A percentile compares a stretch with the other conserved stretches of the same genome.
Conservation (phyloP, 257 asterid species). For the Petunia secreta region DNA sequence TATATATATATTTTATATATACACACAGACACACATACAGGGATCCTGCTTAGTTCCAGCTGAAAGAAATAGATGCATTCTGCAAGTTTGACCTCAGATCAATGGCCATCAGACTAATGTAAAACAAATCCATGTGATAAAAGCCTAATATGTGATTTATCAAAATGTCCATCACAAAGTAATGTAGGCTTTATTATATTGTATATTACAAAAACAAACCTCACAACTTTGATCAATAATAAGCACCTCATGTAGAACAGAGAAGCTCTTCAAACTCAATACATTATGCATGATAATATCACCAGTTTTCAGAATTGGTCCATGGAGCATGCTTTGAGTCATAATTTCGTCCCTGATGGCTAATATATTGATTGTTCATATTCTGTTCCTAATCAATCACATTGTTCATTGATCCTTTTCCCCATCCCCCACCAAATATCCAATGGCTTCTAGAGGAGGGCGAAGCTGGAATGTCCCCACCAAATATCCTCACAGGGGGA, state of each 20-base stretch:
- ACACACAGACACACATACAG: background rate
- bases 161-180: background rate
- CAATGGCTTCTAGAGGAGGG: background rate
- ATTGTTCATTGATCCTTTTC: background rate
- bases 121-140: background rate
- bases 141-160: background rate
- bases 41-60: constrained; percentile 3
- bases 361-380: constrained; percentile 8
- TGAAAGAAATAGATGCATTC: constrained; percentile 14
- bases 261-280: background rate
- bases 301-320: background rate
- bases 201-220: background rate
- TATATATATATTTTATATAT: too few species aligned
- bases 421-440: constrained; percentile 1
- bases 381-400: background rate
- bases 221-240: background rate
- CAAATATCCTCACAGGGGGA: too few species aligned
- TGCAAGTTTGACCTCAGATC: constrained; percentile 6
- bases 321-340: background rate
- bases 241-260: background rate
- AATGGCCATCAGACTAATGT: background rate
- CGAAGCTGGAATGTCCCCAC: background rate
- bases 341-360: background rate
- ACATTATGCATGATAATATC: background rate
- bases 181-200: background rate